A percentile compares a stretch with the other conserved stretches of the same genome.
These are phyloP conservation scores for Colletotrichum plurivorum DNA, from an alignment of 2,329 filamentous ascomycete genomes.

Conservation along the genomic window DNA sequence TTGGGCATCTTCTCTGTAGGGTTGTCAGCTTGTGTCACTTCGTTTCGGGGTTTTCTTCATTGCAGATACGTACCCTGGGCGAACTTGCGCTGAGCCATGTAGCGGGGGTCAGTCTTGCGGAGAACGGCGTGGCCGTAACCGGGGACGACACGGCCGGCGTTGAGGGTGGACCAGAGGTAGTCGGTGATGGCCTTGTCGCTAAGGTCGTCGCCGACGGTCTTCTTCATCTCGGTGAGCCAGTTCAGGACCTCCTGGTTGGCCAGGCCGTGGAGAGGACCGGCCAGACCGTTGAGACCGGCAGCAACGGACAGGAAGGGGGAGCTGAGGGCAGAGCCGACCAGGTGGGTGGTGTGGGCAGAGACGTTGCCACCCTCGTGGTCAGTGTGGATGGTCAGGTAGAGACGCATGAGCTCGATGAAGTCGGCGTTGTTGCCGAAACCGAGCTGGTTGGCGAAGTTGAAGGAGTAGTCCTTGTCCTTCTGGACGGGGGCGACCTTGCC, in stretches of 20 bases:
- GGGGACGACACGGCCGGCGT: constrained; percentile 94
- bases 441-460: constrained; percentile 99
- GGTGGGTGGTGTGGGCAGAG: constrained; percentile 97
- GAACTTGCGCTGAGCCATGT: constrained; percentile 98
- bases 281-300: constrained; percentile 97
- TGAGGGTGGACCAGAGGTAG: constrained; percentile 98
- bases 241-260: constrained; percentile 99
- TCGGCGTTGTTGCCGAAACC: constrained; percentile 95
- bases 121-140: constrained; percentile 99
- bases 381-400: constrained; percentile 99
- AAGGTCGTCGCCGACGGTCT: constrained; percentile 90
- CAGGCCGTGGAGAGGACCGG: constrained; percentile 97
- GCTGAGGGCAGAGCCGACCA: constrained; percentile 96
- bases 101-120: constrained; percentile 99
- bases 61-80: constrained; percentile 69
- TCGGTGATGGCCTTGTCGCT: constrained; percentile 97
- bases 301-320: constrained; percentile 97
- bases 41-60: background rate
- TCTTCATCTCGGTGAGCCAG: constrained; percentile 99
- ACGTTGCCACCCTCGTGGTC: constrained; percentile 99
- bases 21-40: constrained; percentile 47
- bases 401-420: constrained; percentile 97
- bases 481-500: constrained; percentile 96
- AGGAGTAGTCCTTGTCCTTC: constrained; percentile 99
- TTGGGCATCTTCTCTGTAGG: constrained; percentile 83